Percentiles rank a stretch among this genome's conserved stretches.
These are phyloP conservation scores for Lentinus polychrous DNA, from an alignment of 1,284 basidiomycete species.

Conservation along the genomic window DNA sequence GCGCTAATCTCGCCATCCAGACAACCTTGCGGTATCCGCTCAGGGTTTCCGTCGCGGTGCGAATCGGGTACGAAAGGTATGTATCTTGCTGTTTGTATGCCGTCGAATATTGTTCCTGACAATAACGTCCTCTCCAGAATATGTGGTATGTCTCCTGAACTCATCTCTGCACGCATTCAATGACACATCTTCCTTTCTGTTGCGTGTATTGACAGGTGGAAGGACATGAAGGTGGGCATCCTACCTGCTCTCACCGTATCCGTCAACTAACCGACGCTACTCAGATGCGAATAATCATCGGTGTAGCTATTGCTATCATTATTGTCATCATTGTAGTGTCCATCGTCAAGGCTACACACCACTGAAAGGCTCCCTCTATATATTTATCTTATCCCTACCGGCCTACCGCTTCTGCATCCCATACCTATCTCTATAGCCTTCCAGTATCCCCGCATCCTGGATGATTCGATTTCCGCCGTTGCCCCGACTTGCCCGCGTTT, in stretches of 20 bases:
- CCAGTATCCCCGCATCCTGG: slow-evolving; percentile 2
- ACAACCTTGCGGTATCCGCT: slow-evolving; percentile 96
- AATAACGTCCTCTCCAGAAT: slow-evolving; percentile 39
- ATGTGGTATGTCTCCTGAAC: slow-evolving; percentile 63
- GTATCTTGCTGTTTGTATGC: slow-evolving; percentile 28
- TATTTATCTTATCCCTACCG: background rate
- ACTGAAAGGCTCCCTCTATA: slow-evolving; percentile 22
- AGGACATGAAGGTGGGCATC: slow-evolving; percentile 83
- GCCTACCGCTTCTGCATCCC: background rate
- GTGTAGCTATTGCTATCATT: slow-evolving; percentile 79
- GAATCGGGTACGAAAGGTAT: slow-evolving; percentile 94
- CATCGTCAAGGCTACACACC: slow-evolving; percentile 74
- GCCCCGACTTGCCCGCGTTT: background rate
- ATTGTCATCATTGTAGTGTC: slow-evolving; percentile 92
- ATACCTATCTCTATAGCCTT: background rate
- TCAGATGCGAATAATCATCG: slow-evolving; percentile 89
- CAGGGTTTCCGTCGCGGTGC: slow-evolving; percentile 98
- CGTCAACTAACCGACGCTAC: background rate
- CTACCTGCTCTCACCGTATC: background rate
- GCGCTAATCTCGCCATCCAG: slow-evolving; percentile 34
- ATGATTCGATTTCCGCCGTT: background rate
- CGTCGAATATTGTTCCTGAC: background rate
- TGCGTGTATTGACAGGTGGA: slow-evolving; percentile 63
- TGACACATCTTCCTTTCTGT: slow-evolving; percentile 3
- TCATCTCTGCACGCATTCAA: slow-evolving; percentile 1